Evolutionary conservation across 345 rosid species (phyloP), one percentile per base, ranked within the genome.

Genomic region (Rhodamnia rubescens): DNA sequence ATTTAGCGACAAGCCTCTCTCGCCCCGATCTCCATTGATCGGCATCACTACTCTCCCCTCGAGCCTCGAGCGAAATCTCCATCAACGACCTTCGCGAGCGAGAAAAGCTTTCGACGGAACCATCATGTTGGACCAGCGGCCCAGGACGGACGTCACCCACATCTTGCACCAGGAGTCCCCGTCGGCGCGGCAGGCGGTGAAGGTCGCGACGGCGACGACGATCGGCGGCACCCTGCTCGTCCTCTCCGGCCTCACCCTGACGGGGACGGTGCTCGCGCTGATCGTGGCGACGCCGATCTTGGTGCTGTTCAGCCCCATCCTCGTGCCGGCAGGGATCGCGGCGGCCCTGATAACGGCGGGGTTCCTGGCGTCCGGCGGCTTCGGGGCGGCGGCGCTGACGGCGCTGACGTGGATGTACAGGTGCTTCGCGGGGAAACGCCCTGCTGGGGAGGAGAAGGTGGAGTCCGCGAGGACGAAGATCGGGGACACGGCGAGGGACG

Each of bases 221-320:
- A 83, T 92, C 1, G 93, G 94, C 58, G 94, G 95, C 44, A 88
- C 94, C 13, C 91, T 97, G 69, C 92, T 94, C 40, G 90, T 92
- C 40, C 88, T 95, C 8, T 91, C 96, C 6, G 97, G 97, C 7
- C 53, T 95, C 82, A 90, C 92, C 21, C 90, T 95, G 49, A 87
- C 91, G 1, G 96, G 93, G 21, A 90, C 98, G 8, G 85, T 94
- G 14, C 92, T 93, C 6, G 98, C 93, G 58, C 91, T 94, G 21
- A 86, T 90, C 15, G 87, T 94, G 53, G 85, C 94, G 51, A 92
- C 95, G 15, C 96, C 98, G 2, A 83, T 95, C 52, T 90, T 97
- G 53, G 53, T 97, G 55, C 85, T 97, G 74, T 94, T 90, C 90
- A 95, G 98, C 90, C 99, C 95, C 0, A 90, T 97, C 54, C 86